Base-by-base conservation (phyloP, 148 eudicot species). In the Diospyros lotus region DNA sequence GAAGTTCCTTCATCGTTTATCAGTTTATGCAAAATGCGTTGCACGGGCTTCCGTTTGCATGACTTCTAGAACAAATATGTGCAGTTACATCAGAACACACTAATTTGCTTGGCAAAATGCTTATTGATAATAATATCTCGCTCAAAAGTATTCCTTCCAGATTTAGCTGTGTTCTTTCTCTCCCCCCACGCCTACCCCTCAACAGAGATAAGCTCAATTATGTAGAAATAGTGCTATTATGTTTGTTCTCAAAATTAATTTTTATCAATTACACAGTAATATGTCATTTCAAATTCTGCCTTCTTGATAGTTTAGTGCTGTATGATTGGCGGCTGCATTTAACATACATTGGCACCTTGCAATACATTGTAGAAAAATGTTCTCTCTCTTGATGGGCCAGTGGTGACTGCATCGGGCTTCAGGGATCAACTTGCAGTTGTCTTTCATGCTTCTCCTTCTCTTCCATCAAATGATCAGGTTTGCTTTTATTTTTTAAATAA, bases 391-490 rank as follows among this genome's bases (percentile, higher is more conserved):
- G 97, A 89, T 71, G 98, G 99, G 39, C 99, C 94, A 76, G 98
- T 91, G 68, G 97, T 96, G 70, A 93, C 98, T 76, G 89, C 93
- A 73, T 88, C 87, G n/a, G 99, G 99, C 77, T 83, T 76, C 61
- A 83, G 85, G 80, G 90, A 93, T 78, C 86, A 89, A 86, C 94
- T 96, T 71, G 98, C 93, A 17, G 88, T 96, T 77, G 98, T 96
- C 58, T 86, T 87, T 68, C 99, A 93, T 80, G 79, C 88, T 75
- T 91, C 97, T 72, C 86, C 85, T 65, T 58, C 96, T 71, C 90
- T 96, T 83, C 89, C 90, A 71, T 85, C 91, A 63, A 82, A 86
- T 84, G 98, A 93, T 64, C 98, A 94, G 98, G 98, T 94, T 82
- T 50, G 28, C 61, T 15, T 53, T 51, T 17, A 60, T 62, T 6